Percentiles rank a stretch among this genome's conserved stretches.
These are phyloP conservation scores for Thalassiosira ordinaria DNA, from an alignment of 352 stramenopile species.

Conservation along the genomic window DNA sequence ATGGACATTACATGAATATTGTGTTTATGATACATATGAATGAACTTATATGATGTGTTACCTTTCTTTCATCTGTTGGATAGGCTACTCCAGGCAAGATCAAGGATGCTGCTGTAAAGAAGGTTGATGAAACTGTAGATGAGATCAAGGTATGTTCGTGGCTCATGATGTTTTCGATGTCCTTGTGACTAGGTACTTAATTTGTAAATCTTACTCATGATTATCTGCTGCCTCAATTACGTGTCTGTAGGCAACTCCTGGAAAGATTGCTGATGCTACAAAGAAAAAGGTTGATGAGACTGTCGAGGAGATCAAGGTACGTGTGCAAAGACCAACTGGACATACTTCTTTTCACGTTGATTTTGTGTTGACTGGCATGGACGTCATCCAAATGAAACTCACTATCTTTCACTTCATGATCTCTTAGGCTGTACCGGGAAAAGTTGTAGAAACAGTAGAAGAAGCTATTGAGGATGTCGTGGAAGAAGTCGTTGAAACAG, in stretches of 20 bases:
- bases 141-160: constrained; percentile 58
- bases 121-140: constrained; percentile 56
- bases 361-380: too few species aligned
- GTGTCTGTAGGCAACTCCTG: constrained; percentile 70
- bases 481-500: constrained; percentile 43
- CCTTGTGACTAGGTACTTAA: too few species aligned
- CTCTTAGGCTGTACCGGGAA: constrained; percentile 39
- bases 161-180: too few species aligned
- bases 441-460: constrained; percentile 53
- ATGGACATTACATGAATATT: too few species aligned
- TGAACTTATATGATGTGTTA: too few species aligned
- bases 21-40: too few species aligned
- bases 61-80: too few species aligned
- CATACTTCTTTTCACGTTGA: background rate
- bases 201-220: too few species aligned
- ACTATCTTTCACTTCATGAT: too few species aligned
- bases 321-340: too few species aligned
- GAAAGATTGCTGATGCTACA: constrained; percentile 60
- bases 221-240: too few species aligned
- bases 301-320: constrained; percentile 59
- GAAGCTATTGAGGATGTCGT: constrained; percentile 57
- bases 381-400: too few species aligned
- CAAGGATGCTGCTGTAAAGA: constrained; percentile 52
- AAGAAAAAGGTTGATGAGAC: constrained; percentile 57
- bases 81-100: constrained; percentile 71